phyloP scores from a whole-genome alignment of 208 protist species.

The Crithidia thermophila region DNA sequence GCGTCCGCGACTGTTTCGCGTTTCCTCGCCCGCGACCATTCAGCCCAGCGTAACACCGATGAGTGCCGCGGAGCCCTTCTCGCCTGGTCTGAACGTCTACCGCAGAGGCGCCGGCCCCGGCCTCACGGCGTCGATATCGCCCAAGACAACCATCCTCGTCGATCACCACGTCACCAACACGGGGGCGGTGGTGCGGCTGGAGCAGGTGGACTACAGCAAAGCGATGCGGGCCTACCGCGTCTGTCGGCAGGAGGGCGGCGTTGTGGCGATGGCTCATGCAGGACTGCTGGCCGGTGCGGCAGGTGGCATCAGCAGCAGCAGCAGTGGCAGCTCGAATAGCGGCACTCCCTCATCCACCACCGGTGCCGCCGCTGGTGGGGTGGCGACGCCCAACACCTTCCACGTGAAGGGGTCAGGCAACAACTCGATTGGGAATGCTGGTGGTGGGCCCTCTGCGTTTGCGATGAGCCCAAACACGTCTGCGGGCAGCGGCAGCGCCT shows the following conservation, averaged over 20 bases:
- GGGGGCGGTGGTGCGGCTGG: slow-evolving; percentile 57
- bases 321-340: neutral
- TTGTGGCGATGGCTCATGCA: neutral
- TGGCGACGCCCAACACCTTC: neutral
- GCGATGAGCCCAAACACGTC: neutral
- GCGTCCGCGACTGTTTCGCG: slow-evolving; percentile 10
- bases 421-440: too few species aligned
- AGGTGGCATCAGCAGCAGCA: neutral
- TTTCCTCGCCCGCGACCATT: slow-evolving; percentile 3
- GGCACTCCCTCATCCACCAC: neutral
- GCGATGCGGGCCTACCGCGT: slow-evolving; percentile 78
- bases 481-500: neutral
- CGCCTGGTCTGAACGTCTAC: slow-evolving; percentile 22
- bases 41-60: neutral
- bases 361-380: neutral
- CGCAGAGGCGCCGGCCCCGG: neutral
- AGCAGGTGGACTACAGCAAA: slow-evolving; percentile 70
- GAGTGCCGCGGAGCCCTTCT: slow-evolving; percentile 11
- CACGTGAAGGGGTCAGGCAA: too few species aligned
- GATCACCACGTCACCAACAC: slow-evolving; percentile 65
- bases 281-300: neutral
- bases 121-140: slow-evolving; percentile 8
- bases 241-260: slow-evolving; percentile 35
- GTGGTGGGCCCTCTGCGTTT: too few species aligned
- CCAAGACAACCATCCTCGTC: slow-evolving; percentile 37